Evolutionary conservation across 1,139 yeast species (phyloP).

Genomic region (Debaryomyces singareniensis): DNA sequence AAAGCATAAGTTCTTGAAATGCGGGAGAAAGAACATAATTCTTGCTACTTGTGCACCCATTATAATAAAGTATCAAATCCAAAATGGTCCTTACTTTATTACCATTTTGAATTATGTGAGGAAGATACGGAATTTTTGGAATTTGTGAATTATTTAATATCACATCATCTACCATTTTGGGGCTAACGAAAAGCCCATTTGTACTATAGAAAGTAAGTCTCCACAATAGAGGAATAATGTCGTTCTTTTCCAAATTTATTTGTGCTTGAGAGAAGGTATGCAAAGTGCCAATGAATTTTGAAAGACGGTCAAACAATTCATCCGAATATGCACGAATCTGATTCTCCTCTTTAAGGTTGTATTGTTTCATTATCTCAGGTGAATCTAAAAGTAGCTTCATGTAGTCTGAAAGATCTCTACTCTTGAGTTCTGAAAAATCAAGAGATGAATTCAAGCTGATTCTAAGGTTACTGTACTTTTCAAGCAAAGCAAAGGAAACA

Average conservation of each 20-base stretch:
- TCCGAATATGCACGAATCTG: slow-evolving; percentile 6
- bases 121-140: slow-evolving; percentile 6
- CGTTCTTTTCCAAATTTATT: slow-evolving; percentile 21
- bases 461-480: slow-evolving; percentile 21
- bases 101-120: slow-evolving; percentile 15
- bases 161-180: slow-evolving; percentile 19
- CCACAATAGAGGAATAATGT: slow-evolving; percentile 32
- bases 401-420: slow-evolving; percentile 23
- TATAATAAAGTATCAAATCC: slow-evolving; percentile 19
- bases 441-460: slow-evolving; percentile 9
- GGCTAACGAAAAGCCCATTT: slow-evolving; percentile 14
- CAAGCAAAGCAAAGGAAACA: slow-evolving; percentile 18
- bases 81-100: slow-evolving; percentile 26
- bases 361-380: slow-evolving; percentile 14
- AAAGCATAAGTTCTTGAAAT: slow-evolving; percentile 27
- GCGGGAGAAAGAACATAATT: slow-evolving; percentile 9
- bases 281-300: slow-evolving; percentile 21
- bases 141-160: slow-evolving; percentile 13
- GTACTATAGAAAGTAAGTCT: slow-evolving; percentile 17
- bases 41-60: slow-evolving; percentile 7
- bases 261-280: slow-evolving; percentile 20
- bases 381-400: slow-evolving; percentile 30
- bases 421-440: slow-evolving; percentile 14
- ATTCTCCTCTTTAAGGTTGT: slow-evolving; percentile 5
- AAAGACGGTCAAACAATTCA: slow-evolving; percentile 15